Evolutionary conservation across 169 alveolate species (phyloP).

Genomic region (Toxoplasma gondii): DNA sequence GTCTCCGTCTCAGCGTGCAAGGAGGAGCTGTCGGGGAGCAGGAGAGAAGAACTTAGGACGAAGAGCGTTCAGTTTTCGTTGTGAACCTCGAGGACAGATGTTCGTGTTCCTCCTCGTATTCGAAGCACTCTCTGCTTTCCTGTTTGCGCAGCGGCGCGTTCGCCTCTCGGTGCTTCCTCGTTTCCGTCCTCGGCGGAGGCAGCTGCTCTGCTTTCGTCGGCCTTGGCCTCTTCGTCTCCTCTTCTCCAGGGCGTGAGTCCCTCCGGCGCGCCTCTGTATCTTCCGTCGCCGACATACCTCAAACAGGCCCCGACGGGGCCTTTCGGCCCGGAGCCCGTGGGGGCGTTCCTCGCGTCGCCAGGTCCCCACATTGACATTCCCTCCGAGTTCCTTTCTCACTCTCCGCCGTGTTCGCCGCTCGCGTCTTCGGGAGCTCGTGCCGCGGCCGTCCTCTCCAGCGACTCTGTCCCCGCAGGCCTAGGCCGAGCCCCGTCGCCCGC

Average conservation of each 20-base stretch:
- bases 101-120: too few relatives aligned
- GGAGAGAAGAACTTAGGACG: too few relatives aligned
- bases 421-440: neutral
- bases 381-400: neutral
- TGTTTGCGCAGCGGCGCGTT: neutral
- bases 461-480: too few relatives aligned
- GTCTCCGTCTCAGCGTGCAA: neutral
- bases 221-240: neutral
- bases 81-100: too few relatives aligned
- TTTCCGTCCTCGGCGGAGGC: neutral
- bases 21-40: too few relatives aligned
- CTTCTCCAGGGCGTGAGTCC: neutral
- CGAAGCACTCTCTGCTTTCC: too few relatives aligned
- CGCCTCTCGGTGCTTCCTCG: neutral
- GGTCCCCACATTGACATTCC: conserved; percentile 28
- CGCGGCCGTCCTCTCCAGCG: too few relatives aligned
- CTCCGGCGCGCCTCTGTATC: neutral
- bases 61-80: too few relatives aligned
- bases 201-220: neutral
- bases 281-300: neutral
- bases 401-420: neutral
- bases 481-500: too few relatives aligned
- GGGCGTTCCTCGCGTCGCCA: neutral
- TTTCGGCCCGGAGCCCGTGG: neutral
- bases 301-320: neutral